Evolutionary conservation across 1,284 basidiomycete species (phyloP).

Genomic region (Cerrena zonata): DNA sequence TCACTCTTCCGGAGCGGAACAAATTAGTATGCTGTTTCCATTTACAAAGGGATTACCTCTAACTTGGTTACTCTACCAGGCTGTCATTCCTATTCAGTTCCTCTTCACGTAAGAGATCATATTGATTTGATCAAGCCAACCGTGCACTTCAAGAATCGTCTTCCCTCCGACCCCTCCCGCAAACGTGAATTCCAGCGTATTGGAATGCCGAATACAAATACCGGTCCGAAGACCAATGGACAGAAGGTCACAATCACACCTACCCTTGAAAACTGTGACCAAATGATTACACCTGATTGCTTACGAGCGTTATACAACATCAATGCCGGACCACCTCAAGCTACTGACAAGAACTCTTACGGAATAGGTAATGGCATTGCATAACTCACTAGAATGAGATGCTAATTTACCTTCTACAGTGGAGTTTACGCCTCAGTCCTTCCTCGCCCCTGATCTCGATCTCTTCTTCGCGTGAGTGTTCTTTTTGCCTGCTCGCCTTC

Average conservation of each 20-base stretch:
- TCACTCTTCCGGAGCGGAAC: slow-evolving; percentile 34
- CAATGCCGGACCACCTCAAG: slow-evolving; percentile 39
- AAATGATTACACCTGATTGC: slow-evolving; percentile 50
- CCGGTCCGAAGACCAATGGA: slow-evolving; percentile 34
- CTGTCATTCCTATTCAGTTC: slow-evolving; percentile 37
- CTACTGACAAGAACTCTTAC: slow-evolving; percentile 42
- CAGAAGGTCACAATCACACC: slow-evolving; percentile 21
- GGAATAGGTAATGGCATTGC: slow-evolving; percentile 41
- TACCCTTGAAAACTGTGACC: slow-evolving; percentile 32
- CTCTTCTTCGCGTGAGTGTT: slow-evolving; percentile 35
- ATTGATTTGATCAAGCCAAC: slow-evolving; percentile 43
- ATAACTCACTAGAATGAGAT: background rate
- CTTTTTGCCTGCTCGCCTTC: background rate
- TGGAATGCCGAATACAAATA: slow-evolving; percentile 27
- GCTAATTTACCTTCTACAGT: slow-evolving; percentile 24
- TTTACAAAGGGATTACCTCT: background rate
- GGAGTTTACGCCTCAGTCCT: slow-evolving; percentile 47
- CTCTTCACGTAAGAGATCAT: slow-evolving; percentile 31
- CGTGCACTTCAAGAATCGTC: slow-evolving; percentile 33
- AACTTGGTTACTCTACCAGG: slow-evolving; percentile 13
- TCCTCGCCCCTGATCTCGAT: slow-evolving; percentile 38
- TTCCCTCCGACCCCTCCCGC: slow-evolving; percentile 9
- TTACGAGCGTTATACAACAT: slow-evolving; percentile 49
- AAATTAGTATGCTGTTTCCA: slow-evolving; percentile 29
- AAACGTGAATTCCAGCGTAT: slow-evolving; percentile 20